Conservation (phyloP, 768 basidiomycete genomes). For the Auricularia auricula-judae region DNA sequence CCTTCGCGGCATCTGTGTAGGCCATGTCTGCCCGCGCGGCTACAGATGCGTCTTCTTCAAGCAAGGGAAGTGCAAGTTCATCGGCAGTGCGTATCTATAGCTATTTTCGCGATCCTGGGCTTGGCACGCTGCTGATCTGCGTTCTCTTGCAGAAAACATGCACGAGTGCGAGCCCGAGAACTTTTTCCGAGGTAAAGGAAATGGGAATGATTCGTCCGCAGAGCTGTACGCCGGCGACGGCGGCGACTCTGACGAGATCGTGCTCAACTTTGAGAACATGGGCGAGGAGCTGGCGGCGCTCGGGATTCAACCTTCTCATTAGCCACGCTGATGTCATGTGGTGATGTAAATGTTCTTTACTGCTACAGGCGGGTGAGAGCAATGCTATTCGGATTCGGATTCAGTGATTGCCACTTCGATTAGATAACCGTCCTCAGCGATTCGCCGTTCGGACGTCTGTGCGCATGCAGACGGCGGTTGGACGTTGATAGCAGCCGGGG, state of each 20-base stretch:
- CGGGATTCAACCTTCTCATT: background rate
- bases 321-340: too few relatives aligned
- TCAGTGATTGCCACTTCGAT: too few relatives aligned
- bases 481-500: too few relatives aligned
- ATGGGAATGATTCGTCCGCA: background rate
- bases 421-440: too few relatives aligned
- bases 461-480: too few relatives aligned
- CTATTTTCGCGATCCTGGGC: background rate
- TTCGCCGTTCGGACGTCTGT: too few relatives aligned
- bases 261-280: background rate
- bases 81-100: slow-evolving; percentile 33
- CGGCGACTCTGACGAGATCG: background rate
- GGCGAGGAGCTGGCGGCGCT: background rate
- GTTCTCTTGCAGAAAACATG: background rate
- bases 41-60: slow-evolving; percentile 42
- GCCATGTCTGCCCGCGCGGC: slow-evolving; percentile 34
- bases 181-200: background rate
- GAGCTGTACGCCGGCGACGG: background rate
- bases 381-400: too few relatives aligned
- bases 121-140: background rate
- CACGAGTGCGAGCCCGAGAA: background rate
- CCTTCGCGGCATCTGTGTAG: slow-evolving; percentile 19
- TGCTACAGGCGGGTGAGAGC: too few relatives aligned
- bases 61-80: slow-evolving; percentile 50
- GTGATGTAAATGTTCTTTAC: too few relatives aligned